Evolutionary conservation across 495 filamentous ascomycete species (phyloP).

Genomic region (Elasticomyces elasticus): DNA sequence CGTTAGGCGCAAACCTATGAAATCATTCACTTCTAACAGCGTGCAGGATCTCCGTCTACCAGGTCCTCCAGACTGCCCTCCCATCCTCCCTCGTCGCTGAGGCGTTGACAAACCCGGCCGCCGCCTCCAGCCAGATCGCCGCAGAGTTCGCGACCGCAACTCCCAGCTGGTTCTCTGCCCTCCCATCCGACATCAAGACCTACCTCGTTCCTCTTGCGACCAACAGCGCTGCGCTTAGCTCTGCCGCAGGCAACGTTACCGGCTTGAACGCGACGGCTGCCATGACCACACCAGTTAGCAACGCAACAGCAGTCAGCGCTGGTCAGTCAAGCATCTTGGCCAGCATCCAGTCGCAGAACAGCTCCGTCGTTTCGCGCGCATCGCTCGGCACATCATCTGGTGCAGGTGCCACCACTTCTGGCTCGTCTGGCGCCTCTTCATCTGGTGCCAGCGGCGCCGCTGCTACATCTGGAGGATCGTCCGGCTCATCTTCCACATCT

Average conservation of each 20-base stretch:
- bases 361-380: slow-evolving; percentile 1
- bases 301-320: slow-evolving; percentile 2
- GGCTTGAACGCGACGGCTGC: background rate
- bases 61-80: slow-evolving; percentile 18
- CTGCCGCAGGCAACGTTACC: slow-evolving; percentile 10
- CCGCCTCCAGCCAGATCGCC: slow-evolving; percentile 12
- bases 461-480: slow-evolving; percentile 7
- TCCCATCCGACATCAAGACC: slow-evolving; percentile 22
- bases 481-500: slow-evolving; percentile 16
- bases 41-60: slow-evolving; percentile 2
- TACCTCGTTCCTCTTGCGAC: slow-evolving; percentile 17
- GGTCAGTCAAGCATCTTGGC: background rate
- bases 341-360: slow-evolving; percentile 4
- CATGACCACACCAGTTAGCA: background rate
- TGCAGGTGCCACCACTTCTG: background rate
- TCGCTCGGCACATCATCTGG: background rate
- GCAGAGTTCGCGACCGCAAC: slow-evolving; percentile 23
- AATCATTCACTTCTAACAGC: background rate
- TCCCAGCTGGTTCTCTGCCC: slow-evolving; percentile 22
- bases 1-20: background rate
- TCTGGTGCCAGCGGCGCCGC: background rate
- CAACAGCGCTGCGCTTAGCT: slow-evolving; percentile 3
- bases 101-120: slow-evolving; percentile 17
- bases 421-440: background rate
- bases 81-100: slow-evolving; percentile 14